Conservation (phyloP, 2,329 filamentous ascomycete genomes). For the Aspergillus clavatus region DNA sequence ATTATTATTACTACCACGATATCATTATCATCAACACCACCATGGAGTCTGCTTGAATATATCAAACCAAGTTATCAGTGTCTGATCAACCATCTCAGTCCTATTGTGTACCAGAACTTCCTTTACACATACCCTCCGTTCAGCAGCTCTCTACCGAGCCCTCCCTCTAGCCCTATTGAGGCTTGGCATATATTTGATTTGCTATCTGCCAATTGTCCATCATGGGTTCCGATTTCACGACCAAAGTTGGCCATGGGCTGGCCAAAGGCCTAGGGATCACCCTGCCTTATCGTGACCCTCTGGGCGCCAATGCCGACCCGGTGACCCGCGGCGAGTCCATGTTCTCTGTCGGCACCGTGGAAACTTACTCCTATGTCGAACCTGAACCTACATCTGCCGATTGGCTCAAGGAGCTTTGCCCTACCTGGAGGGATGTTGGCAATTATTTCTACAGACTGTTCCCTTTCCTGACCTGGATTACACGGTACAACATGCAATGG, state of each 20-base stretch:
- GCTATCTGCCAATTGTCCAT: constrained; percentile 5
- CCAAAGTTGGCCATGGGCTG: constrained; percentile 64
- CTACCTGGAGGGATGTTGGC: constrained; percentile 50
- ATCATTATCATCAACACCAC: constrained; percentile 6
- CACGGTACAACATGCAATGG: constrained; percentile 85
- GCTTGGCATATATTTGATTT: not conserved
- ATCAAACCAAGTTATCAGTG: not conserved
- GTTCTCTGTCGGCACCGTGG: constrained; percentile 66
- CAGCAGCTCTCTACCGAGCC: not conserved
- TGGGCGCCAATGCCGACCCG: constrained; percentile 52
- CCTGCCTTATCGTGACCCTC: constrained; percentile 59
- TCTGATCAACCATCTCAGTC: not conserved
- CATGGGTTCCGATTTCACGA: constrained; percentile 36
- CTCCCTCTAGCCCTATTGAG: not conserved
- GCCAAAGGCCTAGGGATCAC: constrained; percentile 82
- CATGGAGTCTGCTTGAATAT: constrained; percentile 11
- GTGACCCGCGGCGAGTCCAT: constrained; percentile 74
- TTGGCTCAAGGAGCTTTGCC: constrained; percentile 63
- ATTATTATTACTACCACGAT: too few relatives aligned
- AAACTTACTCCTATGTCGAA: constrained; percentile 80
- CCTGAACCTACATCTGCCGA: constrained; percentile 70
- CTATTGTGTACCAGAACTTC: not conserved
- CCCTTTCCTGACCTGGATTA: constrained; percentile 86
- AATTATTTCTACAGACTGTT: constrained; percentile 70
- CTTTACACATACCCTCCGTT: not conserved